A percentile compares a stretch with the other conserved stretches of the same genome.
Conservation (phyloP, 1,139 yeast genomes). For the Arxiozyma heterogenica region DNA sequence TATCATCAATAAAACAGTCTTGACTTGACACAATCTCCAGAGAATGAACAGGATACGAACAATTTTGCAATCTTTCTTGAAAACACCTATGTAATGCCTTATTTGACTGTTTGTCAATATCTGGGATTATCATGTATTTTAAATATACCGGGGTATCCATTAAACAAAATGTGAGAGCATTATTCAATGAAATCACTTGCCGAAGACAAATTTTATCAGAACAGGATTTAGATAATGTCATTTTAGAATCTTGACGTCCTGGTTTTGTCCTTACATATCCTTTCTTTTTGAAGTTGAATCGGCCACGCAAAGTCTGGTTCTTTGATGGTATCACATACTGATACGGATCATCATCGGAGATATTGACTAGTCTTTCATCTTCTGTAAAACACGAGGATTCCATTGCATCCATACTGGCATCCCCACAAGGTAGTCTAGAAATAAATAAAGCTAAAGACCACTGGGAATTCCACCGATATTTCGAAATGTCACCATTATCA, state of each 20-base stretch:
- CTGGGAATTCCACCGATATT: slow-evolving; percentile 28
- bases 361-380: slow-evolving; percentile 26
- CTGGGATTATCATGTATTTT: slow-evolving; percentile 47
- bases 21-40: slow-evolving; percentile 5
- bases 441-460: slow-evolving; percentile 51
- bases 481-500: slow-evolving; percentile 5
- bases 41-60: not conserved
- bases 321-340: slow-evolving; percentile 26
- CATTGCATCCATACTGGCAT: slow-evolving; percentile 54
- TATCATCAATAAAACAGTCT: slow-evolving; percentile 11
- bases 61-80: slow-evolving; percentile 28
- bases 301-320: slow-evolving; percentile 46
- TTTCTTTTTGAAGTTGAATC: slow-evolving; percentile 46
- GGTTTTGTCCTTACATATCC: slow-evolving; percentile 86
- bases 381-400: slow-evolving; percentile 16
- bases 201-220: slow-evolving; percentile 68
- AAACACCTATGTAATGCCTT: slow-evolving; percentile 50
- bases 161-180: slow-evolving; percentile 39
- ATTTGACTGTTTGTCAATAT: slow-evolving; percentile 20
- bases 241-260: slow-evolving; percentile 67
- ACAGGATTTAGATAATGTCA: slow-evolving; percentile 73
- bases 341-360: slow-evolving; percentile 18
- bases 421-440: slow-evolving; percentile 90
- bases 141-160: slow-evolving; percentile 40
- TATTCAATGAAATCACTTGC: slow-evolving; percentile 55